Evolutionary conservation across 2,329 filamentous ascomycete genomes (phyloP), one percentile per base, ranked within the genome.

Genomic region (Arthrobotrys sphaeroides): DNA sequence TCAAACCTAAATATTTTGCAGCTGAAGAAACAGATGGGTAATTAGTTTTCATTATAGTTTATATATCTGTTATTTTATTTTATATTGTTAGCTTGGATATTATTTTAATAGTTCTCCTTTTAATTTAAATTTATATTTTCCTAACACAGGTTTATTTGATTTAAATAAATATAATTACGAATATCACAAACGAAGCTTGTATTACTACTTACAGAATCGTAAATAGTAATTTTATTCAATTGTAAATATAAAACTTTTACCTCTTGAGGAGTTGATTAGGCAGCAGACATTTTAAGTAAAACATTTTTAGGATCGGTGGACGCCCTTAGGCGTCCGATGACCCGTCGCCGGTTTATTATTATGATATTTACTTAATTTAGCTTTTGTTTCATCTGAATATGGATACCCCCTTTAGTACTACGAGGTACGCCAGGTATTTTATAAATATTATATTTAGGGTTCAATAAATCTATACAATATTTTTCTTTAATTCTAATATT

Each of bases 311-410:
- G 36, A 10, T 38, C 36, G 13, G 36, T 12, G 12, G 36, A 38
- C 36, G 36, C 36, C 36, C 3, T 38, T 38, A 38, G 36, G 36
- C 36, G 36, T 38, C 36, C 36, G 36, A 38, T 38, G 36, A 38
- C 3, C 36, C 36, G 36, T 9, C 36, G 36, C 36, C 36, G 36
- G 47, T 51, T 26, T 51, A 28, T 51, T 51, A 51, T 16, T 51
- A 51, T 51, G 47, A 51, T 51, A 51, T 51, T 51, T 47, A 47
- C 43, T 47, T 22, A 55, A 18, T 55, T 55, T 55, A 22, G 49
- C 28, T 55, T 55, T 55, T 55, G 28, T 36, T 55, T 55, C 49
- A n/a, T 55, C 49, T 33, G 49, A 33, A 55, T 55, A 28, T 55
- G 47, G 22, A 51, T 26, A 51, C 13, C 47, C 13, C 10, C 47